Evolutionary conservation across 164 flowering plant genomes (phyloP), one percentile per base, ranked within the genome.

Genomic region (Aristolochia fimbriata): DNA sequence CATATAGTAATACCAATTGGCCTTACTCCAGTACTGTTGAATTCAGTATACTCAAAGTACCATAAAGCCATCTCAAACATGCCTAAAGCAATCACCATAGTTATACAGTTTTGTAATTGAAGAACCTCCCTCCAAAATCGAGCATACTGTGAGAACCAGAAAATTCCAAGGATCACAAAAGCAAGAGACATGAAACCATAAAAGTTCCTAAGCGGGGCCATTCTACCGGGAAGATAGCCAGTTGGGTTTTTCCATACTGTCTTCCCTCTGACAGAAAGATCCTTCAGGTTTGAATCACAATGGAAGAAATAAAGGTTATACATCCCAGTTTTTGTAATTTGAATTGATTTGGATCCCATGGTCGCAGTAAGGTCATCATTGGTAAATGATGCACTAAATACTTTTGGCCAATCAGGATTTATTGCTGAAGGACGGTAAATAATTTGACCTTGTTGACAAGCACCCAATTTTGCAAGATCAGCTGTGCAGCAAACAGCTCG

Each of bases 31-130:
- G 82, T 80, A 67, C 78, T 70, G 63, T 85, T 94, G 82, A 94
- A 94, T 67, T 86, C 87, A 43, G 80, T 91, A 73, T 86, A 94
- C 59, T 94, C 99, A 69, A 88, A 91, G 64, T 86, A 94, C 99
- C 97, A 90, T 0, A 94, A 60, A 47, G 97, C 78, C 99, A 85
- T 91, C 77, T 94, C 99, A 66, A 91, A 77, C 99, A 94, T 91
- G 23, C 97, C 96, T 64, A 94, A 69, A 16, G 93, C 84, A 57
- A 94, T 91, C 55, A 94, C 97, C 12, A 91, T 55, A 19, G 99
- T 91, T 21, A 91, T 77, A 74, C 97, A 91, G 74, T 91, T 94
- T 60, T 91, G 97, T 65, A 91, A 66, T 21, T 87, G 82, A 60
- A 94, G 65, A 64, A 94, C 85, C 74, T 91, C 99, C 75, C 71